These are phyloP conservation scores for Russula brevipes DNA, from an alignment of 768 basidiomycete genomes.

Conservation along the genomic window DNA sequence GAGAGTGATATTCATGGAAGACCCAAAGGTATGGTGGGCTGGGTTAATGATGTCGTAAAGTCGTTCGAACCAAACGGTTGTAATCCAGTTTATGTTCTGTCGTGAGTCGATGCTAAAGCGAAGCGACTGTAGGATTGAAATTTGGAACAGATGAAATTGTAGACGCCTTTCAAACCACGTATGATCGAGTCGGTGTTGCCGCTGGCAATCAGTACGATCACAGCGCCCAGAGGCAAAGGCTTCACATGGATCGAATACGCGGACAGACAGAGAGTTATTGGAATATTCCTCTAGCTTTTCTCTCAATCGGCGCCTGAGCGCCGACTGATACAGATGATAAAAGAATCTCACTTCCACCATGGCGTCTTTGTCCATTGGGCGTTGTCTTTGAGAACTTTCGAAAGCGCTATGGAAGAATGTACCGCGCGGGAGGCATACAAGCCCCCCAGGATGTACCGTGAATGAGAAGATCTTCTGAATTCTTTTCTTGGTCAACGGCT, in stretches of 20 bases:
- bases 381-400: neutral
- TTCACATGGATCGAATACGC: conserved; percentile 21
- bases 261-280: conserved; percentile 3
- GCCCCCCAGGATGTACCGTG: neutral
- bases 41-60: conserved; percentile 22
- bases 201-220: conserved; percentile 7
- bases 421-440: conserved; percentile 6
- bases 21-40: conserved; percentile 11
- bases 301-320: conserved; percentile 10
- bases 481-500: neutral
- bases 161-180: conserved; percentile 18
- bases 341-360: conserved; percentile 6
- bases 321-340: neutral
- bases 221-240: neutral
- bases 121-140: conserved; percentile 4
- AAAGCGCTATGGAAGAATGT: conserved; percentile 6
- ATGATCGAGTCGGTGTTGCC: conserved; percentile 9
- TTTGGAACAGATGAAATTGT: conserved; percentile 18
- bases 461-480: conserved; percentile 16
- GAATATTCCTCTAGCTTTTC: conserved; percentile 4
- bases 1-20: neutral
- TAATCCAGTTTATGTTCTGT: neutral
- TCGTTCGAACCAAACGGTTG: conserved; percentile 8
- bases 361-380: neutral
- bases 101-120: neutral